Conservation (phyloP, 129 eudicot genomes). For the Glebionis coronaria region DNA sequence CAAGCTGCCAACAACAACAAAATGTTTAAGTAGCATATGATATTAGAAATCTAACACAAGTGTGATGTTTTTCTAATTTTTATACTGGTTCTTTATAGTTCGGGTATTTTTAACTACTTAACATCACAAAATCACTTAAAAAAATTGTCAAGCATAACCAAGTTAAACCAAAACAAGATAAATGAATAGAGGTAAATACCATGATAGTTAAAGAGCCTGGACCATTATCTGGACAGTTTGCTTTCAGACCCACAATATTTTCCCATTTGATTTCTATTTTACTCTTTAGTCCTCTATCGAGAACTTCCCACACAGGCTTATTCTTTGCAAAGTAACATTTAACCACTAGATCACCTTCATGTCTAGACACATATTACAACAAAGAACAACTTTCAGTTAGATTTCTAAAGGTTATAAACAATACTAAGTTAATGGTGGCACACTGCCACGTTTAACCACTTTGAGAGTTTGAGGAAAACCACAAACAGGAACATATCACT, state of each 20-base stretch:
- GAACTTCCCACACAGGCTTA: conserved; percentile 85
- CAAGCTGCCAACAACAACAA: conserved; percentile 38
- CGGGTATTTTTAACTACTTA: too few species aligned
- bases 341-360: too few species aligned
- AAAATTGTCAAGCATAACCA: too few species aligned
- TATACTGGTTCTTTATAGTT: too few species aligned
- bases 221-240: conserved; percentile 48
- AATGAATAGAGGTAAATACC: conserved; percentile 33
- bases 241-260: conserved; percentile 60
- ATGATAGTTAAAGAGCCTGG: conserved; percentile 50
- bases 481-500: neutral
- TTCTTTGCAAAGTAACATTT: conserved; percentile 16
- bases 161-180: neutral
- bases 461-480: neutral
- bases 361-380: conserved; percentile 43
- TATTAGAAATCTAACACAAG: too few species aligned
- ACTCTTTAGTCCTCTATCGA: conserved; percentile 64
- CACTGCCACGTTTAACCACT: neutral
- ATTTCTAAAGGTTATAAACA: neutral
- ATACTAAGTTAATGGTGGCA: neutral
- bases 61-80: too few species aligned
- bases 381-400: conserved; percentile 17
- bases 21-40: neutral
- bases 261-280: conserved; percentile 81
- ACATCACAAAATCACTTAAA: neutral